phyloP scores from a whole-genome alignment of 495 filamentous ascomycete species.

The Penicillium samsonianum region DNA sequence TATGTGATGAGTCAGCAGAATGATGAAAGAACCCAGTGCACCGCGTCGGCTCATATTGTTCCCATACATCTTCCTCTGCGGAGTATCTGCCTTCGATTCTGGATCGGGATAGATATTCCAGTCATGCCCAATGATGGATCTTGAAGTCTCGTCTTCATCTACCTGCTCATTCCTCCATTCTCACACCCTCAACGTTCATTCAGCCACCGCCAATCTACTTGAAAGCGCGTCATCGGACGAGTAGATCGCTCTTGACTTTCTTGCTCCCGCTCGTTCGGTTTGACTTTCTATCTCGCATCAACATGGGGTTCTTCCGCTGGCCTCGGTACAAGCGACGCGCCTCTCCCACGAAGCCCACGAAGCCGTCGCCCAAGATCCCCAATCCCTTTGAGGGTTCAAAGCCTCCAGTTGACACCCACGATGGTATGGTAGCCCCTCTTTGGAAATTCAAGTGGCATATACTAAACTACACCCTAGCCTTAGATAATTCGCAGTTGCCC shows the following conservation, averaged over 20 bases:
- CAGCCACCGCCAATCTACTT: not conserved
- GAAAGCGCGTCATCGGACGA: constrained; percentile 14
- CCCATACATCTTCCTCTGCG: constrained; percentile 8
- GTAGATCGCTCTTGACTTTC: constrained; percentile 1
- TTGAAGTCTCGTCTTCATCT: not conserved
- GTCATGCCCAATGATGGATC: constrained; percentile 12
- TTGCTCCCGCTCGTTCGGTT: not conserved
- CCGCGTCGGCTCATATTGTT: constrained; percentile 9
- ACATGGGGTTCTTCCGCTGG: constrained; percentile 13
- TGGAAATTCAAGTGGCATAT: not conserved
- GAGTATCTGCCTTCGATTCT: constrained; percentile 3
- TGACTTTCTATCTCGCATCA: not conserved
- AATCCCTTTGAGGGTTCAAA: constrained; percentile 3
- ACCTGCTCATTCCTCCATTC: not conserved
- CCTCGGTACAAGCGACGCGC: constrained; percentile 9
- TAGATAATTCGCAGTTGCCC: constrained; percentile 7
- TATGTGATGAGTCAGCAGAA: constrained; percentile 11
- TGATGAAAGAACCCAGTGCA: constrained; percentile 6
- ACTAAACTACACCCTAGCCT: not conserved
- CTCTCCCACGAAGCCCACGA: not conserved
- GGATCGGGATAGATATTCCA: not conserved
- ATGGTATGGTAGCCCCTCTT: not conserved
- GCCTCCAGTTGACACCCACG: not conserved
- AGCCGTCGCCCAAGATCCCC: not conserved
- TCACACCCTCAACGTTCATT: not conserved